Percentiles rank a stretch among this genome's conserved stretches.
phyloP scores from a whole-genome alignment of 2,329 filamentous ascomycete genomes.

The Penicillium sp. region DNA sequence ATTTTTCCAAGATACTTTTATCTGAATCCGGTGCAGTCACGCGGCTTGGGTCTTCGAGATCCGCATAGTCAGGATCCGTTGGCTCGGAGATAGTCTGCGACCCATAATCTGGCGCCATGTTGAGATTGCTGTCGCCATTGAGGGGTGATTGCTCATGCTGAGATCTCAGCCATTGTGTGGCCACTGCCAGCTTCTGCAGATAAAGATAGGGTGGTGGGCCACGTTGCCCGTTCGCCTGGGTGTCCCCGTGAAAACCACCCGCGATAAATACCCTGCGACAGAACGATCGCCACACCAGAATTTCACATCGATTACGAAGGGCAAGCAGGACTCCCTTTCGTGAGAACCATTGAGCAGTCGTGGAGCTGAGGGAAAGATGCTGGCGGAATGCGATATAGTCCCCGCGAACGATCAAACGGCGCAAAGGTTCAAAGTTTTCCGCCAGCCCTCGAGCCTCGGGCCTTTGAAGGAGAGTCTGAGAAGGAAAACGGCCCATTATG shows the following conservation, averaged over 20 bases:
- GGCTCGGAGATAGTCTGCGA: constrained; percentile 31
- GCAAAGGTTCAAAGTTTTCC: constrained; percentile 68
- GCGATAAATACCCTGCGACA: constrained; percentile 73
- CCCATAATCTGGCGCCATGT: constrained; percentile 17
- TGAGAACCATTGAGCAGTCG: constrained; percentile 67
- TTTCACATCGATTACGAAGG: constrained; percentile 70
- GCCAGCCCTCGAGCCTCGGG: constrained; percentile 65
- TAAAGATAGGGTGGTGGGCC: constrained; percentile 67
- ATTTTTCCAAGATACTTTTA: constrained; percentile 23
- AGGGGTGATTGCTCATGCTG: constrained; percentile 19
- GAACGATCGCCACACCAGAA: constrained; percentile 78
- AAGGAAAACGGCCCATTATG: constrained; percentile 78
- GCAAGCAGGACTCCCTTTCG: constrained; percentile 70
- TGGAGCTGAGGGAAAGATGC: constrained; percentile 54
- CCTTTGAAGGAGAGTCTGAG: constrained; percentile 58
- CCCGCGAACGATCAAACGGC: constrained; percentile 65
- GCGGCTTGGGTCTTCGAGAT: constrained; percentile 13
- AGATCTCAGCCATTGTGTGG: constrained; percentile 60
- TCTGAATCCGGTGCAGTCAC: constrained; percentile 5
- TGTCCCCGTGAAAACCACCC: constrained; percentile 64
- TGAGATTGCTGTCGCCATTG: constrained; percentile 7
- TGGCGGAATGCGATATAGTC: constrained; percentile 70
- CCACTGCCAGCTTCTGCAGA: constrained; percentile 61
- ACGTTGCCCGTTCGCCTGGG: constrained; percentile 40
- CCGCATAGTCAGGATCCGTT: constrained; percentile 33